Conservation (phyloP, 805 yeast species). For the Ascoidea rubescens region DNA sequence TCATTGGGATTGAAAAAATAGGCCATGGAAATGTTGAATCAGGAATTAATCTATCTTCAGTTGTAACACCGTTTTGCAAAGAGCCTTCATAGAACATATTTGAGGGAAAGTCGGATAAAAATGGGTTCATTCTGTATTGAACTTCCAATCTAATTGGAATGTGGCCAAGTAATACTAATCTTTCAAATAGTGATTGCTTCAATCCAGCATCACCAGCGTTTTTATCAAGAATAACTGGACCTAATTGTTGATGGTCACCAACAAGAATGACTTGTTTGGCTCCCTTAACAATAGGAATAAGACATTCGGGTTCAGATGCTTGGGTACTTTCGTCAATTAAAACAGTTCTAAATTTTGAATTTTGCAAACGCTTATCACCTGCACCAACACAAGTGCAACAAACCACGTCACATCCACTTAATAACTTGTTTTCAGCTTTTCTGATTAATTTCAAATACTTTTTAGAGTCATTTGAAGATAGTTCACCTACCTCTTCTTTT, state of each 20-base stretch:
- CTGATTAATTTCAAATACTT: slow-evolving; percentile 27
- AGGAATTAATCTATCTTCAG: slow-evolving; percentile 46
- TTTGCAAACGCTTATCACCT: slow-evolving; percentile 51
- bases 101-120: slow-evolving; percentile 73
- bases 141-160: slow-evolving; percentile 78
- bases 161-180: slow-evolving; percentile 71
- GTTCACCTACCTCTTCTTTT: slow-evolving; percentile 56
- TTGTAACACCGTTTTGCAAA: slow-evolving; percentile 82
- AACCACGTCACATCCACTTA: slow-evolving; percentile 57
- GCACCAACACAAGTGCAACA: slow-evolving; percentile 93
- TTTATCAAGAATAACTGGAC: slow-evolving; percentile 76
- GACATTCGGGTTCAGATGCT: slow-evolving; percentile 83
- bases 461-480: slow-evolving; percentile 38
- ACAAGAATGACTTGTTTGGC: slow-evolving; percentile 81
- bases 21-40: slow-evolving; percentile 84
- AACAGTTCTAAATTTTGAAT: slow-evolving; percentile 55
- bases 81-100: slow-evolving; percentile 89
- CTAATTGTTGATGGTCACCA: slow-evolving; percentile 93
- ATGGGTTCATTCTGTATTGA: slow-evolving; percentile 92
- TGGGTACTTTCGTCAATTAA: slow-evolving; percentile 90
- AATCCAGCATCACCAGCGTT: slow-evolving; percentile 81
- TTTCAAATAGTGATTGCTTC: slow-evolving; percentile 75
- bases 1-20: slow-evolving; percentile 71
- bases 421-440: slow-evolving; percentile 32
- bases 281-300: slow-evolving; percentile 81